Conservation (phyloP, 768 basidiomycete species). For the Boletus sp. region DNA sequence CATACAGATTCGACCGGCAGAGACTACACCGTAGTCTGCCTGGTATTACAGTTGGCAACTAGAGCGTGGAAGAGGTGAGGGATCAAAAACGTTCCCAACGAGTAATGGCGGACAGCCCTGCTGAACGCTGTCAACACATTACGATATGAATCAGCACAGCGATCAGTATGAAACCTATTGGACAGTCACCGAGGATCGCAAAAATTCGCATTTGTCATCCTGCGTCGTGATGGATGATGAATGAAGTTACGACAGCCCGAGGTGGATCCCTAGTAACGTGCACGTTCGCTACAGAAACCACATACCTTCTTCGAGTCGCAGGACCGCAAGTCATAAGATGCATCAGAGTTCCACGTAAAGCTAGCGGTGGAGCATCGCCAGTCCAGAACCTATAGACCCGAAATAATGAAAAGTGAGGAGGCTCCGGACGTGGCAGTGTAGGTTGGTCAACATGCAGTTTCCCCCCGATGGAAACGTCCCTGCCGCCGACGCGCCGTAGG, state of each 20-base stretch:
- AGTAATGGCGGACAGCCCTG: not conserved
- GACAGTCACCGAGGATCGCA: not conserved
- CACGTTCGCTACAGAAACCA: not conserved
- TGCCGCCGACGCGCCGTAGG: too few species aligned
- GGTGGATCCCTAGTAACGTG: not conserved
- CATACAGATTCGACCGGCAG: not conserved
- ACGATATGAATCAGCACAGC: not conserved
- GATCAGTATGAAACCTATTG: not conserved
- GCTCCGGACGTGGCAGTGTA: too few species aligned
- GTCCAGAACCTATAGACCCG: not conserved
- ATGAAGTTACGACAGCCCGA: not conserved
- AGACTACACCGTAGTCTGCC: not conserved
- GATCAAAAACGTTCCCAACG: not conserved
- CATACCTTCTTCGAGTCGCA: not conserved
- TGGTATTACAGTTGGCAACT: not conserved
- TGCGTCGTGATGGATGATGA: not conserved
- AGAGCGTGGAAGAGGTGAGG: not conserved
- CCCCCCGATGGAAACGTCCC: too few species aligned
- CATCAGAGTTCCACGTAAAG: too few species aligned
- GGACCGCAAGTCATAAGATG: too few species aligned
- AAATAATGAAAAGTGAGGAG: too few species aligned
- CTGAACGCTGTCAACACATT: not conserved
- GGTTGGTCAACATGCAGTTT: too few species aligned
- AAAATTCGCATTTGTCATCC: not conserved
- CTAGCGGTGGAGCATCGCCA: not conserved